Percentiles rank a stretch among this genome's conserved stretches.
Conservation (phyloP, 2,329 filamentous ascomycete genomes). For the Apiospora aurea region DNA sequence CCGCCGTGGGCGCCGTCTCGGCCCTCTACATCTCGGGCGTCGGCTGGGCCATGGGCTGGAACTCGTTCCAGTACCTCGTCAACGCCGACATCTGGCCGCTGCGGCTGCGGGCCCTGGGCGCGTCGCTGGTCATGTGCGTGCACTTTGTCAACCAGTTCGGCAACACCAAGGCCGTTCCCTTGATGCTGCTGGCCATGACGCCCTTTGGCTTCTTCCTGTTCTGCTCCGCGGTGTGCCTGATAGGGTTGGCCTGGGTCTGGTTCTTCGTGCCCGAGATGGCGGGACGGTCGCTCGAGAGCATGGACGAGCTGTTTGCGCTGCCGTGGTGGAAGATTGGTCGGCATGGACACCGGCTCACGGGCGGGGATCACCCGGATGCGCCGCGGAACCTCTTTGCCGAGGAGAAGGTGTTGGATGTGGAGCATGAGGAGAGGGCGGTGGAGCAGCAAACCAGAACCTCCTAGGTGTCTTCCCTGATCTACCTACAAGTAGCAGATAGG, state of each 20-base stretch:
- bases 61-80: conserved; percentile 62
- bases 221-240: conserved; percentile 71
- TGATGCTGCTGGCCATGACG: conserved; percentile 54
- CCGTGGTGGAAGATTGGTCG: conserved; percentile 21
- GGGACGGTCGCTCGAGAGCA: conserved; percentile 70
- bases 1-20: conserved; percentile 56
- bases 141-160: conserved; percentile 65
- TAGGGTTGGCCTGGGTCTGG: conserved; percentile 75
- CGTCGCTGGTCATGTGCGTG: conserved; percentile 61
- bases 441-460: neutral
- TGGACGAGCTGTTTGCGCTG: conserved; percentile 75
- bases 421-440: conserved; percentile 16
- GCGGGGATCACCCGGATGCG: neutral
- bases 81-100: conserved; percentile 56
- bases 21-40: conserved; percentile 57
- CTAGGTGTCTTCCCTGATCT: neutral
- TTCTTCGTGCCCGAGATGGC: conserved; percentile 77
- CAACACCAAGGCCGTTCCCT: conserved; percentile 61
- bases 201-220: conserved; percentile 48
- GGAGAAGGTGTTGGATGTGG: neutral
- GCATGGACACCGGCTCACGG: conserved; percentile 9
- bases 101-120: conserved; percentile 28
- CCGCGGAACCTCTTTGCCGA: neutral
- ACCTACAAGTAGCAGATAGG: neutral
- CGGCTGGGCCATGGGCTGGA: conserved; percentile 57